Conservation (phyloP, 225 moss, liverwort and hornwort species). For the Thuidium tamariscinum region DNA sequence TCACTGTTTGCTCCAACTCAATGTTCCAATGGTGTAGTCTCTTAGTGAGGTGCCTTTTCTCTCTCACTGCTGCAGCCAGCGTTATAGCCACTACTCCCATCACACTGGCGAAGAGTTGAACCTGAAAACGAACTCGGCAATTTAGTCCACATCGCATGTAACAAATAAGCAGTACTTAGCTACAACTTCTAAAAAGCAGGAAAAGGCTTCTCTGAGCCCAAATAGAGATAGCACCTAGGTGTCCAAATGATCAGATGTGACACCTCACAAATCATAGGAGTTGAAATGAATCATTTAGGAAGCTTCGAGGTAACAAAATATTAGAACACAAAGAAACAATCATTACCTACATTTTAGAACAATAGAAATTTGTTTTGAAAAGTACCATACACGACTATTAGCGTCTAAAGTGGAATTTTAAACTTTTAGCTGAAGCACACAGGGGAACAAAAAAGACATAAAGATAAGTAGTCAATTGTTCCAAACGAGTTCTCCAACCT, state of each 20-base stretch:
- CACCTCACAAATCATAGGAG: background rate
- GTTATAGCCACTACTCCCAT: slow-evolving; percentile 57
- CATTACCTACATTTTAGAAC: background rate
- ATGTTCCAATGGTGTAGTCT: slow-evolving; percentile 54
- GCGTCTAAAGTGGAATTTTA: background rate
- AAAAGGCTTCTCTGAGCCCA: background rate
- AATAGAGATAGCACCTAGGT: background rate
- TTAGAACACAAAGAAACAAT: background rate
- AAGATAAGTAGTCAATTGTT: background rate
- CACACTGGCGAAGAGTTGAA: slow-evolving; percentile 51
- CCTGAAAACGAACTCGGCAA: slow-evolving; percentile 21
- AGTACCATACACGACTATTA: background rate
- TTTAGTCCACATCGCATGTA: background rate
- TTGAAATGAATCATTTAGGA: background rate
- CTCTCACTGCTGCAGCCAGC: slow-evolving; percentile 68
- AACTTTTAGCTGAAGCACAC: background rate
- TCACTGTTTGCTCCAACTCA: slow-evolving; percentile 56
- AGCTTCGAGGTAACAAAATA: background rate
- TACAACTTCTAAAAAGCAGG: background rate
- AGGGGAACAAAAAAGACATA: background rate
- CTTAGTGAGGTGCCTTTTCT: slow-evolving; percentile 45
- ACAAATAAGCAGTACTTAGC: background rate
- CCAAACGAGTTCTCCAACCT: slow-evolving; percentile 16
- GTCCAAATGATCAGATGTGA: background rate
- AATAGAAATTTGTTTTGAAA: background rate